A percentile compares a stretch with the other conserved stretches of the same genome.
These are phyloP conservation scores for Ogataea ramenticola DNA, from an alignment of 805 yeast species.

Conservation along the genomic window DNA sequence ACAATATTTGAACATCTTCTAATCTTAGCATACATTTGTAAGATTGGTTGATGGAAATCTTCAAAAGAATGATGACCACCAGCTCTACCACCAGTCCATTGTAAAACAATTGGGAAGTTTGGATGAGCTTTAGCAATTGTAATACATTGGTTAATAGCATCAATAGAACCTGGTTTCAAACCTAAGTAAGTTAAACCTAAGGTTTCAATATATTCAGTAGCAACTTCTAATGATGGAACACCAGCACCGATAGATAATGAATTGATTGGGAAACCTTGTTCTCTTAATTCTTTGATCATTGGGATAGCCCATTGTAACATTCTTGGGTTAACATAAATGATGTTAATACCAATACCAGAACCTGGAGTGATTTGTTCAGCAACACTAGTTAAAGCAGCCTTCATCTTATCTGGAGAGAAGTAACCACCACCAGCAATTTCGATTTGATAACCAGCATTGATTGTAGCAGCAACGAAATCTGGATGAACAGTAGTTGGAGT, in stretches of 20 bases:
- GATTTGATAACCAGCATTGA: slow-evolving; percentile 94
- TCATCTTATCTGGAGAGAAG: slow-evolving; percentile 66
- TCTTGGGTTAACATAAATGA: slow-evolving; percentile 94
- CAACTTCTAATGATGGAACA: slow-evolving; percentile 97
- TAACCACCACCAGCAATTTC: slow-evolving; percentile 99
- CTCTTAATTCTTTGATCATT: slow-evolving; percentile 80
- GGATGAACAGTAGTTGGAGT: slow-evolving; percentile 97
- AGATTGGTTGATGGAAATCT: slow-evolving; percentile 96
- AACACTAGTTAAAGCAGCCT: slow-evolving; percentile 67
- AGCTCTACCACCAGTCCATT: slow-evolving; percentile 99
- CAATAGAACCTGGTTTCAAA: slow-evolving; percentile 96
- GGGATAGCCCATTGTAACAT: slow-evolving; percentile 99
- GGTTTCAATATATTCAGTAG: slow-evolving; percentile 89
- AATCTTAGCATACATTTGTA: slow-evolving; percentile 92
- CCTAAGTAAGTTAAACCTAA: slow-evolving; percentile 91
- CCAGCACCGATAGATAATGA: slow-evolving; percentile 98
- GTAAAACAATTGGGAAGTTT: slow-evolving; percentile 90
- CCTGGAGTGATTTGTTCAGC: slow-evolving; percentile 71
- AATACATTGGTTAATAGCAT: slow-evolving; percentile 80
- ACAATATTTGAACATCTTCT: slow-evolving; percentile 87
- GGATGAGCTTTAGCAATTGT: slow-evolving; percentile 95
- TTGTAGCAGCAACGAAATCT: slow-evolving; percentile 86
- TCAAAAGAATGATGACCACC: slow-evolving; percentile 99
- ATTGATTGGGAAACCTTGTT: slow-evolving; percentile 91
- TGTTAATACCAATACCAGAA: slow-evolving; percentile 82